phyloP scores from a whole-genome alignment of 1,284 basidiomycete genomes.

The Lignosus rhinocerotis region DNA sequence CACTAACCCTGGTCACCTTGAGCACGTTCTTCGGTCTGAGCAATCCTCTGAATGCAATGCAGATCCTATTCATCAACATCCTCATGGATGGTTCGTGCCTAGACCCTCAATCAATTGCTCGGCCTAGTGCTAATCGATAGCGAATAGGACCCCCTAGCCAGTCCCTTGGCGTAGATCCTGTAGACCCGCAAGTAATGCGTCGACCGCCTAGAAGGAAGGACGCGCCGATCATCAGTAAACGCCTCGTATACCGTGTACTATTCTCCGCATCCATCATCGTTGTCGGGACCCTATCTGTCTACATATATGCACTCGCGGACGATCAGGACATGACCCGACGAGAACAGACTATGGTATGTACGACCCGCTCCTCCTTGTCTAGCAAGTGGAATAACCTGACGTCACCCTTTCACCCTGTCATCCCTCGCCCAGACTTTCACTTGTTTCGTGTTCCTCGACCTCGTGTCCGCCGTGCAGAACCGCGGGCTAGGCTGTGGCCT shows the following conservation, averaged over 20 bases:
- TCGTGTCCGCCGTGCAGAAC: conserved; percentile 93
- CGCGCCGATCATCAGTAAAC: conserved; percentile 79
- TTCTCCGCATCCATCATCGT: conserved; percentile 94
- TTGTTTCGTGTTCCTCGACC: conserved; percentile 94
- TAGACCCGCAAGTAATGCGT: conserved; percentile 88
- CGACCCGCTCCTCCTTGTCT: too few relatives aligned
- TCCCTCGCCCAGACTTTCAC: conserved; percentile 78
- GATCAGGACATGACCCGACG: conserved; percentile 72
- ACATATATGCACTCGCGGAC: conserved; percentile 81
- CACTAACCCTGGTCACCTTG: conserved; percentile 91
- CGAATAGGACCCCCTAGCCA: conserved; percentile 87
- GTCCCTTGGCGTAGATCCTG: conserved; percentile 95
- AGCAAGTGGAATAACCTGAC: conserved; percentile 27
- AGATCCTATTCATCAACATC: conserved; percentile 98
- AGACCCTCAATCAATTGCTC: not conserved
- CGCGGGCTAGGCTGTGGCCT: conserved; percentile 84
- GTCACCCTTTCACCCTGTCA: not conserved
- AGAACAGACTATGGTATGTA: conserved; percentile 89
- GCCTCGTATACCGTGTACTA: conserved; percentile 76
- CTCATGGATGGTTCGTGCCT: conserved; percentile 86
- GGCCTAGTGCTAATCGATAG: conserved; percentile 1
- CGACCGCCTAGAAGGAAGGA: conserved; percentile 88
- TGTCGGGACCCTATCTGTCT: conserved; percentile 85
- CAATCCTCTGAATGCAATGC: conserved; percentile 97
- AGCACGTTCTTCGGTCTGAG: conserved; percentile 87